Evolutionary conservation across 1,284 basidiomycete species (phyloP), one percentile per base, ranked within the genome.

Genomic region (Tilletia indica): DNA sequence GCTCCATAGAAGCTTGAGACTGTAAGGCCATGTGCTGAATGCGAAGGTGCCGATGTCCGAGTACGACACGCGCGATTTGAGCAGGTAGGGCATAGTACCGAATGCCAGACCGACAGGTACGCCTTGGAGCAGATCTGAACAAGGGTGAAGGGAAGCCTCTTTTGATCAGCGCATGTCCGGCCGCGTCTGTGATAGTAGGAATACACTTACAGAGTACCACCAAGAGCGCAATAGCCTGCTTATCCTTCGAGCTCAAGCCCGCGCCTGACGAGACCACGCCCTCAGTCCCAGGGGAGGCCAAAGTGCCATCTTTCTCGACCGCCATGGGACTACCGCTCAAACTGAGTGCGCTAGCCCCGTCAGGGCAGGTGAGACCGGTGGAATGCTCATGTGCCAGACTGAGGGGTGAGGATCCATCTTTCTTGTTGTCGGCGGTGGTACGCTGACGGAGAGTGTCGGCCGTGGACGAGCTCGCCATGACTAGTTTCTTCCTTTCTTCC

Each of bases 1-100:
- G 34, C 94, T 96, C 96, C 97, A 99, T 75, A 99, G 86, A 70
- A 99, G 87, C 86, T 99, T 99, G 81, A 99, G 89, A 47, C 93
- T 96, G 87, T 99, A 99, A 9, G 97, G 97, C 87, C 98, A 99
- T 74, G 91, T 92, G 71, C 93, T 91, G 61, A 99, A 88, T 68
- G 94, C 93, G 86, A 99, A 98, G 38, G 95, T 89, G 72, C 92
- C 97, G 70, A 99, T 89, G 85, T 98, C 94, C 42, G 94, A 95
- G 87, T 99, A 99, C 58, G 93, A 95, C 73, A 99, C 86, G 85
- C 96, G 92, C 78, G 97, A 91, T 86, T 93, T 92, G 72, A 99
- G 89, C 85, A 99, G 89, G 88, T 97, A 98, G 38, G 97, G 96
- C 45, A 99, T 90, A 42, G 96, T 98, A 75, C 96, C 97, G 73